Evolutionary conservation across 306 rosid genomes (phyloP).

Genomic region (Quercus dentata): DNA sequence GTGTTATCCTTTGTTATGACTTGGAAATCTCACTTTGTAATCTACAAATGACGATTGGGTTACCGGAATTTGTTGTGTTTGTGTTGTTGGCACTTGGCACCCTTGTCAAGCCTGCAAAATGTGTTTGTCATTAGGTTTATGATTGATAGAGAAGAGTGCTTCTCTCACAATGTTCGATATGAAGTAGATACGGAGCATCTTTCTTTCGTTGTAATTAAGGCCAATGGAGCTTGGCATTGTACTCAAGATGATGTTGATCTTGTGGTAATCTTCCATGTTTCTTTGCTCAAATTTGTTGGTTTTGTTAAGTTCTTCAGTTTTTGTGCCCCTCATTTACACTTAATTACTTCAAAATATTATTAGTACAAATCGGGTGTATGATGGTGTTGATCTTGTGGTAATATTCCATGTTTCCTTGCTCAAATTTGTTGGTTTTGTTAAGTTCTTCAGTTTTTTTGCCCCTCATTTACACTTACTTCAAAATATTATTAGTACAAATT

Average conservation of each 20-base stretch:
- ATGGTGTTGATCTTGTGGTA: constrained; percentile 59
- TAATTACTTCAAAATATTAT: neutral
- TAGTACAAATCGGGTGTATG: neutral
- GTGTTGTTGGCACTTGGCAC: constrained; percentile 14
- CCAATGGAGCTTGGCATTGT: constrained; percentile 48
- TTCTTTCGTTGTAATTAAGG: constrained; percentile 61
- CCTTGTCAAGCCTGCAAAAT: constrained; percentile 25
- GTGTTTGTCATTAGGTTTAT: constrained; percentile 66
- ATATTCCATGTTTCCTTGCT: neutral
- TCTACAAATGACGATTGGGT: constrained; percentile 37
- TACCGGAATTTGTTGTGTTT: constrained; percentile 16
- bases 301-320: neutral
- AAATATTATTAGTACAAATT: too few relatives aligned
- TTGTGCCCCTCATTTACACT: neutral
- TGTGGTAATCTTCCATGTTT: constrained; percentile 31
- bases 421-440: neutral
- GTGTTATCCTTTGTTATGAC: neutral
- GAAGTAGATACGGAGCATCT: constrained; percentile 59
- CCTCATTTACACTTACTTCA: neutral
- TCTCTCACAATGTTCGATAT: constrained; percentile 40
- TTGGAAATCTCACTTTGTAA: neutral
- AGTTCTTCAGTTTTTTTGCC: neutral
- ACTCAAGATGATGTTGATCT: constrained; percentile 49
- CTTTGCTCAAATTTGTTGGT: neutral
- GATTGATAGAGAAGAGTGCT: constrained; percentile 61